Evolutionary conservation across 163 green algal species (phyloP).

Genomic region (Scenedesmus sp.): DNA sequence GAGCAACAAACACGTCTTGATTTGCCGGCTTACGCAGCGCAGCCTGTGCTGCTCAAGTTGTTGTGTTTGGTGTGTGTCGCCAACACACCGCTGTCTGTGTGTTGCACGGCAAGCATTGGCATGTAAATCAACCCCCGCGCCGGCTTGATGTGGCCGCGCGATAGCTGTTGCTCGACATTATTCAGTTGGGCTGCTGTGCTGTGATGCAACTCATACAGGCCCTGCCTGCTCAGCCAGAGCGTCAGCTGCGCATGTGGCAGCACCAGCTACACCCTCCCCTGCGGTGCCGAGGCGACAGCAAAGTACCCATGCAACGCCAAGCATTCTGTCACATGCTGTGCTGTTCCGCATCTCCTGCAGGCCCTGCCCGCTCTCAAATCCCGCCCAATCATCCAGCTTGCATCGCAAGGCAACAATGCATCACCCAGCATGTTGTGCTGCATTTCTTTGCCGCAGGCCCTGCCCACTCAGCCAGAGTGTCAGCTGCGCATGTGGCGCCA

Average conservation of each 20-base stretch:
- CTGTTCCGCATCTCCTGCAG: too few species aligned
- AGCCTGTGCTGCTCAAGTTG: too few species aligned
- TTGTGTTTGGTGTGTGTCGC: too few species aligned
- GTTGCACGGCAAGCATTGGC: too few species aligned
- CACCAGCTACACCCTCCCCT: slow-evolving; percentile 76
- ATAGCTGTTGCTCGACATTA: slow-evolving; percentile 69
- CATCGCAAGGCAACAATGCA: too few species aligned
- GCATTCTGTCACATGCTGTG: neutral
- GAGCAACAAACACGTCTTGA: too few species aligned
- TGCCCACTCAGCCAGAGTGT: slow-evolving; percentile 80
- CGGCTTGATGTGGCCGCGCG: slow-evolving; percentile 72
- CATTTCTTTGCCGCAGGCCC: slow-evolving; percentile 62
- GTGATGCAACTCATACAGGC: too few species aligned
- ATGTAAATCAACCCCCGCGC: slow-evolving; percentile 67
- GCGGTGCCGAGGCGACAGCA: slow-evolving; percentile 77
- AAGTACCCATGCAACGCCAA: slow-evolving; percentile 70
- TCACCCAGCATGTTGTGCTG: neutral
- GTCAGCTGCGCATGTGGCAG: slow-evolving; percentile 81
- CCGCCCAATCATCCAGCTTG: too few species aligned
- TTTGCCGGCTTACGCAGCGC: too few species aligned
- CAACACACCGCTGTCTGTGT: too few species aligned
- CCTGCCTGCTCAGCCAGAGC: slow-evolving; percentile 33
- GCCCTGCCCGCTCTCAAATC: too few species aligned
- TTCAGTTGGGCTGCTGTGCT: too few species aligned
- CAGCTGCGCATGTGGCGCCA: slow-evolving; percentile 79